These are phyloP conservation scores for Trypanosoma boissoni DNA, from an alignment of 208 protist genomes.

Conservation along the genomic window DNA sequence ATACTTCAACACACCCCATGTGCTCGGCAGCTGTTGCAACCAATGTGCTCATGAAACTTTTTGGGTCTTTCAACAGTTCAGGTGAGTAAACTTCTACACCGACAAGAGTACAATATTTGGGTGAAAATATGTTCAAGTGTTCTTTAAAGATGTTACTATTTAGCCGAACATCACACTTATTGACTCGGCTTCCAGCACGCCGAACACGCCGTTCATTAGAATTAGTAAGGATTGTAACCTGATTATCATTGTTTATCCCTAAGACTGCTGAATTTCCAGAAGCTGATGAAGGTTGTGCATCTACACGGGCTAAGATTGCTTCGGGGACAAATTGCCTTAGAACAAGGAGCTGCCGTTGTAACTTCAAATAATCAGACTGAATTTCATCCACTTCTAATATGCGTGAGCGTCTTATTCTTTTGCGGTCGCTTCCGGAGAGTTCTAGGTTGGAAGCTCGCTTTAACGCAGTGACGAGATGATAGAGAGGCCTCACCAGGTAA, in stretches of 20 bases:
- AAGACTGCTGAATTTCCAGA: not conserved
- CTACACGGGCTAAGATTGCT: constrained; percentile 18
- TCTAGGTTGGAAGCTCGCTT: constrained; percentile 49
- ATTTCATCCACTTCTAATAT: constrained; percentile 24
- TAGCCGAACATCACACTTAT: constrained; percentile 41
- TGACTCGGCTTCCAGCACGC: constrained; percentile 12
- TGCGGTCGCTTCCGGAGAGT: constrained; percentile 27
- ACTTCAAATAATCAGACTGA: constrained; percentile 20
- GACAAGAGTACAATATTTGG: constrained; percentile 47
- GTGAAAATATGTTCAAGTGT: constrained; percentile 50
- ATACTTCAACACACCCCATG: constrained; percentile 48
- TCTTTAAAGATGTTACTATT: constrained; percentile 72
- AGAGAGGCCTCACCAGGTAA: constrained; percentile 28
- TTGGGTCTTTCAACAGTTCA: not conserved
- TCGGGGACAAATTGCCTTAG: constrained; percentile 23
- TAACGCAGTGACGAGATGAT: constrained; percentile 49
- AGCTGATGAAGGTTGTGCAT: not conserved
- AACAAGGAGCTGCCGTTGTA: constrained; percentile 16
- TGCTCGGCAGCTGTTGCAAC: constrained; percentile 19
- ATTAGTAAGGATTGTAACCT: constrained; percentile 1
- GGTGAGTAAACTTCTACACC: constrained; percentile 46
- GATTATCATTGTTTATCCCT: not conserved
- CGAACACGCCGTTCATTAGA: not conserved
- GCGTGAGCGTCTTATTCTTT: constrained; percentile 10
- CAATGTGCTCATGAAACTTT: constrained; percentile 9